phyloP scores from a whole-genome alignment of 768 basidiomycete genomes.

The Rubroboletus pulcherrimus region DNA sequence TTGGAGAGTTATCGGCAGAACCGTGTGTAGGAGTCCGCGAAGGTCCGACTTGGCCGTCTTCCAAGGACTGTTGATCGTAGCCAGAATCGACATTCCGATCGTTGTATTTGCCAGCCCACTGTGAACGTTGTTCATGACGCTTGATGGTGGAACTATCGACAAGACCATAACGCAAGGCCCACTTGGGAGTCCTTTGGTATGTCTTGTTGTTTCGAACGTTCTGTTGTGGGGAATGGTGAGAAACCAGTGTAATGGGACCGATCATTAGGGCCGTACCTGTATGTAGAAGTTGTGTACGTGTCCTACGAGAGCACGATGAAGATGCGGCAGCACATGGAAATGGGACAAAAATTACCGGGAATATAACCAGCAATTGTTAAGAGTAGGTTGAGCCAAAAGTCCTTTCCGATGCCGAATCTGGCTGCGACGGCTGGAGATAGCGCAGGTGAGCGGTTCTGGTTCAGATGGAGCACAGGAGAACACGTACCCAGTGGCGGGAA shows the following conservation, averaged over 20 bases:
- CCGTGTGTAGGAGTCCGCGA: conserved; percentile 9
- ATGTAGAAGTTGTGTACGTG: conserved; percentile 94
- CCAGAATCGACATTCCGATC: conserved; percentile 72
- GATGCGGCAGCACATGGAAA: not conserved
- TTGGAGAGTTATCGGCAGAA: conserved; percentile 7
- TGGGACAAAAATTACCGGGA: conserved; percentile 50
- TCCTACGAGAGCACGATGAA: conserved; percentile 40
- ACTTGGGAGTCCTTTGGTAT: conserved; percentile 89
- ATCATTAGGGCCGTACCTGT: conserved; percentile 45
- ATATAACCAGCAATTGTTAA: conserved; percentile 91
- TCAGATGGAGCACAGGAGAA: not conserved
- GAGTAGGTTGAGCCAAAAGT: conserved; percentile 88
- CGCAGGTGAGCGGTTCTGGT: not conserved
- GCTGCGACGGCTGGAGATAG: conserved; percentile 75
- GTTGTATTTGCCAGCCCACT: conserved; percentile 85
- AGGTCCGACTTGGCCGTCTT: conserved; percentile 68
- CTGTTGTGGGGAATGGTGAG: conserved; percentile 36
- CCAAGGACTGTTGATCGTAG: conserved; percentile 65
- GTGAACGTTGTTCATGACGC: conserved; percentile 74
- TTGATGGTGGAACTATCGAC: conserved; percentile 75
- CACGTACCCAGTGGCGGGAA: conserved; percentile 83
- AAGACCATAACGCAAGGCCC: conserved; percentile 88
- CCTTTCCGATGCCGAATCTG: conserved; percentile 84
- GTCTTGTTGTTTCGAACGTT: conserved; percentile 97
- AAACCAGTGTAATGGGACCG: not conserved